Base-by-base conservation (phyloP, 140 eudicot genomes). In the Ambrosia hybrid region DNA sequence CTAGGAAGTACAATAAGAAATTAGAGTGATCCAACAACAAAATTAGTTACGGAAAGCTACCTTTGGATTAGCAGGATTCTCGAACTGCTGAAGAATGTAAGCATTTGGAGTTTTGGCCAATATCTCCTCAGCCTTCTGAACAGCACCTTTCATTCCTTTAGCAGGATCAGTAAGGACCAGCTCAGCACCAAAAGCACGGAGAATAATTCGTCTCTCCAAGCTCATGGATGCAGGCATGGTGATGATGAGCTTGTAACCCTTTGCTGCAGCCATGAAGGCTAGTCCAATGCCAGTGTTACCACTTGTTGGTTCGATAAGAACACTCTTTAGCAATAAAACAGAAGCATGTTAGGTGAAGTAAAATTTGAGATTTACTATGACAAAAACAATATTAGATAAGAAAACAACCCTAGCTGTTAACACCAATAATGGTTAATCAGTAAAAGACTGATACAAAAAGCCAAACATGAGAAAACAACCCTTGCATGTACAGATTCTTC, bases 51-150 rank as follows among this genome's bases (percentile, higher is more conserved):
- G 36, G 38, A 62, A 66, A 46, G 37, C 7, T 65, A 88, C 97
- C 90, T 86, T 82, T 26, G 96, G 92, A 62, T 91, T 91, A 34
- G 96, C 88, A 74, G 92, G 90, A 58, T 91, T 91, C 69, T 88
- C 96, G 71, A 88, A 88, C 76, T 91, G 97, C 65, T 82, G 83
- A 80, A 91, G 92, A 49, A 88, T 75, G 69, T 80, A 83, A 6
- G 87, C 30, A 74, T 88, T 76, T 10, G 89, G 95, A 53, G 86
- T 88, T 17, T 68, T 83, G 2, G 83, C 85, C 46, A 65, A 10
- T 83, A 88, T 83, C 51, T 85, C 91, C 70, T 88, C 81, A 13
- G 91, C 89, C 65, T 80, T 83, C 13, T 79, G 76, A 52, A 85
- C 60, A 46, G 81, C 85, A 11, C 89, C 89, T 76, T 78, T 79